phyloP scores from a whole-genome alignment of 345 rosid genomes.

The Salix brachista region DNA sequence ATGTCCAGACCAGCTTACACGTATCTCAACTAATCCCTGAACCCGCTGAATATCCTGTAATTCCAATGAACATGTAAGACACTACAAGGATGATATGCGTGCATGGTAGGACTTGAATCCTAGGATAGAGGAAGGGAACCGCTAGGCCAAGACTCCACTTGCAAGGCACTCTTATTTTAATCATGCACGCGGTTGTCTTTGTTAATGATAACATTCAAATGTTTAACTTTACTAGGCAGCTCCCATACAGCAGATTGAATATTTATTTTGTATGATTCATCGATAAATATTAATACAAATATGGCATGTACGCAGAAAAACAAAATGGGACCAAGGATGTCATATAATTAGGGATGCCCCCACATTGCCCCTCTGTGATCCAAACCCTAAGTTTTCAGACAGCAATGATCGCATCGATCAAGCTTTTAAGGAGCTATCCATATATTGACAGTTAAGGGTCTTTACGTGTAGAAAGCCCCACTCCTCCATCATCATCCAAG shows the following conservation, averaged over 20 bases:
- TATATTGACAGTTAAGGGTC: conserved; percentile 32
- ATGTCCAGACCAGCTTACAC: no score
- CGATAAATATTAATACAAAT: neutral
- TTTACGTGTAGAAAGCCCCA: conserved; percentile 18
- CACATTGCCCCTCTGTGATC: conserved; percentile 45
- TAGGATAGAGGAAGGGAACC: rapidly evolving
- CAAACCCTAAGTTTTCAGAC: conserved; percentile 36
- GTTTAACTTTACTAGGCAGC: neutral
- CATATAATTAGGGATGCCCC: conserved; percentile 26
- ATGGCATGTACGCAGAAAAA: neutral
- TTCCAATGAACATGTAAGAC: no score
- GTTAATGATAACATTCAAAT: neutral
- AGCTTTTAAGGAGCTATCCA: conserved; percentile 37
- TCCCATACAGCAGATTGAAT: no score
- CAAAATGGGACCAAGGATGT: conserved; percentile 16
- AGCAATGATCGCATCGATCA: conserved; percentile 39
- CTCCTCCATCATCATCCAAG: conserved; percentile 15
- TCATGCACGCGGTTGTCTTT: neutral
- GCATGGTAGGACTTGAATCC: rapidly evolving
- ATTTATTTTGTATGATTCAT: neutral
- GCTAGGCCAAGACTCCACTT: no score
- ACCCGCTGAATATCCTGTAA: no score
- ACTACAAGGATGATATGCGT: rapidly evolving
- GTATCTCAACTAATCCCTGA: no score
- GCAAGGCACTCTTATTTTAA: no score